Evolutionary conservation across 164 flowering plant species (phyloP).

Genomic region (Santalum album): DNA sequence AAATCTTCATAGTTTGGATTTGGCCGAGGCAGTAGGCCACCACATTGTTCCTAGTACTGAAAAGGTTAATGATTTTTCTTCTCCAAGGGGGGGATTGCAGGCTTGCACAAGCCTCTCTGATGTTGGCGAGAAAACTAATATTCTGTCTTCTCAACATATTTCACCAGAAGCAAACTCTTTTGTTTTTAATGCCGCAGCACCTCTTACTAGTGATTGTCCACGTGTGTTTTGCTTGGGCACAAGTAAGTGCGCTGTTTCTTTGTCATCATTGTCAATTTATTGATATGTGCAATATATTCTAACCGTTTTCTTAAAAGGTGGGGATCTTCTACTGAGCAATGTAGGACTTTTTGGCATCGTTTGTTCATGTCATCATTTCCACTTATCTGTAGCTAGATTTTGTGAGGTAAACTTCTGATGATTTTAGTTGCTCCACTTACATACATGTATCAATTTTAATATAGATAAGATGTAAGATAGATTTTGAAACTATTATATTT

Average conservation of each 20-base stretch:
- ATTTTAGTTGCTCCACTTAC: not conserved
- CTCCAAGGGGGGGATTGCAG: slow-evolving; percentile 15
- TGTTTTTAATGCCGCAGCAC: slow-evolving; percentile 11
- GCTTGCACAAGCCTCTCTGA: slow-evolving; percentile 8
- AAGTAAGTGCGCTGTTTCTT: slow-evolving; percentile 26
- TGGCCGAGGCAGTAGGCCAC: slow-evolving; percentile 15
- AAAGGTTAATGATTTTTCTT: slow-evolving; percentile 13
- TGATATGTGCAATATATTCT: slow-evolving; percentile 1
- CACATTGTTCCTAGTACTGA: slow-evolving; percentile 17
- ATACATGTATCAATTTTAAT: not conserved
- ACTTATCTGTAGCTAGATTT: slow-evolving; percentile 52
- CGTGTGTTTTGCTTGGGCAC: slow-evolving; percentile 48
- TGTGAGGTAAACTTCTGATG: slow-evolving; percentile 38
- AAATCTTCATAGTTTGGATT: slow-evolving; percentile 14
- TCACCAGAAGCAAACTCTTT: slow-evolving; percentile 15
- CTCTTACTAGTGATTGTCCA: slow-evolving; percentile 21
- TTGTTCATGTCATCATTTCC: slow-evolving; percentile 52
- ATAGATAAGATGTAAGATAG: not conserved
- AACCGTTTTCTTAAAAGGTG: slow-evolving; percentile 27
- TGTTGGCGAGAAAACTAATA: slow-evolving; percentile 6
- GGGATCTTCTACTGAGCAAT: slow-evolving; percentile 51
- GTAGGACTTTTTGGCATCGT: slow-evolving; percentile 50
- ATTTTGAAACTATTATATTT: too few relatives aligned
- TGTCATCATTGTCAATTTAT: not conserved
- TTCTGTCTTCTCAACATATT: slow-evolving; percentile 11